Conservation (phyloP, 164 flowering plant genomes). For the Chloranthus sessilifolius region DNA sequence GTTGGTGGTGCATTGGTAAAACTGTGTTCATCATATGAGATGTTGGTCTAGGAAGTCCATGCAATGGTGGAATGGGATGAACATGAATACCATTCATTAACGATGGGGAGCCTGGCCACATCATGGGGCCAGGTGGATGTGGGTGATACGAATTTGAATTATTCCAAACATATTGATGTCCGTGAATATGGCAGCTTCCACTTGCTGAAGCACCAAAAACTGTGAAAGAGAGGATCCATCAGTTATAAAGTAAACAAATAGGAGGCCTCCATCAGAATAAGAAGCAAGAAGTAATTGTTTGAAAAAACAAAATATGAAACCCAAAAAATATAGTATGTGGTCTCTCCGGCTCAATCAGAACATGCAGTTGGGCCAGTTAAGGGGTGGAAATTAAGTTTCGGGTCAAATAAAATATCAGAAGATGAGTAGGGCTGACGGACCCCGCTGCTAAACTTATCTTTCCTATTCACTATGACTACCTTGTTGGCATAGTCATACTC, state of each 20-base stretch:
- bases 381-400: no score
- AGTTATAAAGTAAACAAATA: neutral
- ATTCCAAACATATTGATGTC: constrained; percentile 53
- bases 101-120: constrained; percentile 79
- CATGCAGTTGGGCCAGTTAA: no score
- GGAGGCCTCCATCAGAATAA: neutral
- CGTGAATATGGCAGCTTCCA: constrained; percentile 46
- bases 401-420: no score
- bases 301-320: neutral
- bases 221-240: constrained; percentile 17
- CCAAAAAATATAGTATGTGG: no score
- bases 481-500: no score
- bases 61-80: constrained; percentile 36
- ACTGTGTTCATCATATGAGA: constrained; percentile 47
- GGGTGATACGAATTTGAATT: constrained; percentile 44
- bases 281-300: neutral
- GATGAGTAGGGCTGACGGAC: no score
- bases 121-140: constrained; percentile 39
- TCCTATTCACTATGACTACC: no score
- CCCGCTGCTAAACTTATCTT: no score
- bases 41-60: constrained; percentile 37
- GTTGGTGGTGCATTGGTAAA: constrained; percentile 48
- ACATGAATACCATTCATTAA: constrained; percentile 49
- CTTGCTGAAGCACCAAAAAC: constrained; percentile 59
- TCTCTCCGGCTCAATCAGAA: no score